Evolutionary conservation across 1,284 basidiomycete species (phyloP).

Genomic region (Xerocomus nothofagi): DNA sequence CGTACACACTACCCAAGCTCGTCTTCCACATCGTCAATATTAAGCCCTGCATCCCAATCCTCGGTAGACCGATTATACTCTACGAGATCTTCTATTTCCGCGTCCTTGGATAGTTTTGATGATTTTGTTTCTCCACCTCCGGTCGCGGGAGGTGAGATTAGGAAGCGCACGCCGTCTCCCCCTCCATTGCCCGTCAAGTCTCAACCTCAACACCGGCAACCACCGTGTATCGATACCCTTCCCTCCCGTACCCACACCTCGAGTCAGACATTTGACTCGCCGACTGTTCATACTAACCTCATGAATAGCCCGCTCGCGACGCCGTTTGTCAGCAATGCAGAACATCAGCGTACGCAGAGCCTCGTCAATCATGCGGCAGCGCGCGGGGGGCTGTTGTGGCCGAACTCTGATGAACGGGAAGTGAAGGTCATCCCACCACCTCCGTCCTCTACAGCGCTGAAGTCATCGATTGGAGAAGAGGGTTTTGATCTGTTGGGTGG

Average conservation of each 20-base stretch:
- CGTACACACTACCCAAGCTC: conserved; percentile 29
- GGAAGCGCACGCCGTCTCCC: conserved; percentile 40
- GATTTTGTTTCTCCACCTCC: conserved; percentile 42
- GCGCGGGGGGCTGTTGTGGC: conserved; percentile 54
- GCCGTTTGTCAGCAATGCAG: conserved; percentile 24
- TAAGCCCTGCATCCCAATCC: conserved; percentile 29
- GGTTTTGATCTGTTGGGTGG: conserved; percentile 22
- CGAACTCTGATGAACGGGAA: conserved; percentile 41
- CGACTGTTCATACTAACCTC: conserved; percentile 24
- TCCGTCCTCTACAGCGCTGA: conserved; percentile 46
- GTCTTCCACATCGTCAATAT: conserved; percentile 29
- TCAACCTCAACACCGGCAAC: conserved; percentile 8
- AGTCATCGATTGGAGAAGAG: neutral
- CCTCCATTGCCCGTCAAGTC: conserved; percentile 45
- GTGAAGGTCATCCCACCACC: conserved; percentile 35
- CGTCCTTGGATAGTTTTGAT: conserved; percentile 47
- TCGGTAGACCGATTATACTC: conserved; percentile 27
- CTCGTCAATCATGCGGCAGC: conserved; percentile 56
- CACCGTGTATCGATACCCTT: conserved; percentile 11
- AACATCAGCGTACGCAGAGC: conserved; percentile 54
- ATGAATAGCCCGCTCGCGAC: conserved; percentile 15
- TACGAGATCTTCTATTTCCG: conserved; percentile 17
- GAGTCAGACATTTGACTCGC: conserved; percentile 19
- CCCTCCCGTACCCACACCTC: conserved; percentile 18
- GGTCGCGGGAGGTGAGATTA: conserved; percentile 1